Percentiles rank a stretch among this genome's conserved stretches.
These are phyloP conservation scores for Lunasporangiospora selenospora DNA, from an alignment of 192 early-diverging fungal species.

Conservation along the genomic window DNA sequence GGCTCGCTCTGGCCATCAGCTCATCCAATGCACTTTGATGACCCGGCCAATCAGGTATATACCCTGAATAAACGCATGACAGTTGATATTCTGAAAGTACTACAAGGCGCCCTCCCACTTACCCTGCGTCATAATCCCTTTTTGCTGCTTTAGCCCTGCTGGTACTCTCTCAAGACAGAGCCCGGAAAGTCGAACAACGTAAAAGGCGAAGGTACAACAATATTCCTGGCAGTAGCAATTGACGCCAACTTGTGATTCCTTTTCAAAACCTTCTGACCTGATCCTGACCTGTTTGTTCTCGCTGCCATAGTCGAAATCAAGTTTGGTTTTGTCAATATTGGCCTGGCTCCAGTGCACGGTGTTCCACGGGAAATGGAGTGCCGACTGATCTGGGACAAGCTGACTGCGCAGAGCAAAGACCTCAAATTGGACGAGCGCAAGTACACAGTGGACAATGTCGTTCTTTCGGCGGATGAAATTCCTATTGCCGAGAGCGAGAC, in stretches of 20 bases:
- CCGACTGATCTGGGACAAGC: slow-evolving; percentile 11
- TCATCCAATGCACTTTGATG: slow-evolving; percentile 52
- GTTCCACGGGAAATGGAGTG: no score
- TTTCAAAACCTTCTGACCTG: no score
- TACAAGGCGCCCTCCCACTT: no score
- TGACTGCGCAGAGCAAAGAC: no score
- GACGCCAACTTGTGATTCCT: background rate
- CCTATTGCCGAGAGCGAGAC: slow-evolving; percentile 17
- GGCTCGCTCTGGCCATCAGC: slow-evolving; percentile 49
- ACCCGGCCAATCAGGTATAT: slow-evolving; percentile 58
- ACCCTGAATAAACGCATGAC: slow-evolving; percentile 2
- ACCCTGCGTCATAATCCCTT: no score
- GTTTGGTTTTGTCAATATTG: slow-evolving; percentile 33
- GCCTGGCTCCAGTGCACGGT: slow-evolving; percentile 19
- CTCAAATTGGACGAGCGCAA: no score
- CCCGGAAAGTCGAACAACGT: slow-evolving; percentile 29
- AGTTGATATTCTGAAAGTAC: background rate
- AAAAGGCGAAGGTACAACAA: slow-evolving; percentile 36
- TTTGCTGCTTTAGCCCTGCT: slow-evolving; percentile 39
- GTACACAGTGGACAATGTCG: no score
- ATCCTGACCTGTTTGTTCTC: no score
- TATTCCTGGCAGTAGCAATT: background rate
- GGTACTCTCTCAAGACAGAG: slow-evolving; percentile 32
- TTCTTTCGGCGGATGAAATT: no score
- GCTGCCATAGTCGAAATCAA: slow-evolving; percentile 43